These are phyloP conservation scores for Pleurotus tuber-regium DNA, from an alignment of 768 basidiomycete genomes.

Conservation along the genomic window DNA sequence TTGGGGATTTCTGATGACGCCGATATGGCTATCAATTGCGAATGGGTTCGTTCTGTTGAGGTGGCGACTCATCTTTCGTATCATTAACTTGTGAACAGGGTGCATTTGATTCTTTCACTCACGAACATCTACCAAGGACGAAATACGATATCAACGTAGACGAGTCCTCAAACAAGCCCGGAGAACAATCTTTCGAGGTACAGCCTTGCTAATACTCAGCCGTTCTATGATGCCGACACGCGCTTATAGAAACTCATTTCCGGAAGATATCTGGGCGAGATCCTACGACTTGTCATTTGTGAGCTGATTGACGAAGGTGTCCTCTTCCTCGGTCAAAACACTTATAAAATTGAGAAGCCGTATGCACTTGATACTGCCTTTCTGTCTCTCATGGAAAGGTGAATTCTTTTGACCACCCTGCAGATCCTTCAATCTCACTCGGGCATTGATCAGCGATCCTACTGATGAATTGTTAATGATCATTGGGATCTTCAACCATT, in stretches of 20 bases:
- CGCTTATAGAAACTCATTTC: constrained; percentile 90
- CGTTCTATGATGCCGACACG: too few relatives aligned
- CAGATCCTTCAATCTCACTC: constrained; percentile 8
- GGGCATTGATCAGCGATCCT: constrained; percentile 61
- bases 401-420: constrained; percentile 13
- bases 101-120: constrained; percentile 94
- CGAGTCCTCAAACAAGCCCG: constrained; percentile 93
- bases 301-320: constrained; percentile 97
- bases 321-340: constrained; percentile 96
- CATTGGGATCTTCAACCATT: constrained; percentile 96
- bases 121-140: constrained; percentile 92
- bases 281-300: constrained; percentile 89
- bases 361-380: constrained; percentile 96
- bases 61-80: neutral
- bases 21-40: constrained; percentile 95
- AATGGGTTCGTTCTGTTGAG: constrained; percentile 62
- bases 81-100: constrained; percentile 50
- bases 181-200: constrained; percentile 92
- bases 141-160: constrained; percentile 94
- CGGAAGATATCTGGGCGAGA: constrained; percentile 94
- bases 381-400: constrained; percentile 96
- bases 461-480: constrained; percentile 97
- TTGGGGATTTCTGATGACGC: constrained; percentile 63
- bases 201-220: constrained; percentile 12
- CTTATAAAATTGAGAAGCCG: constrained; percentile 94